Base-by-base conservation (phyloP, 345 rosid genomes). In the Lepidium africanum region DNA sequence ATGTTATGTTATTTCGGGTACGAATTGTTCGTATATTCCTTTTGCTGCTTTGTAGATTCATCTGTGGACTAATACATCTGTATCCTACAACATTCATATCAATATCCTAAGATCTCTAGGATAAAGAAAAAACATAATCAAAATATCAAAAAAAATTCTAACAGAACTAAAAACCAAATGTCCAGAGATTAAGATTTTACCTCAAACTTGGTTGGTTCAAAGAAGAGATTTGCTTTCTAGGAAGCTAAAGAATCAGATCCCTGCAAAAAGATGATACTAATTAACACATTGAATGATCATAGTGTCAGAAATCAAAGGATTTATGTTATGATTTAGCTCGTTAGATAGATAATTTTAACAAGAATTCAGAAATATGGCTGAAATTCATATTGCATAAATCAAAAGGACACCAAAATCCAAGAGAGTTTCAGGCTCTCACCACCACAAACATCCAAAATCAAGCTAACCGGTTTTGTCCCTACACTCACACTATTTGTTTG, bases 11-110 rank as follows among this genome's bases (percentile, higher is more conserved):
- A 90, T 87, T 74, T 82, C 88, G 10, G 94, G 94, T 81, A 88
- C 63, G 82, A 88, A 90, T 56, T 83, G 97, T 33, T 84, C 76
- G 58, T 84, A 90, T 65, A 90, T 83, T 56, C 97, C 97, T 77
- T 90, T 93, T 40, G 98, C 97, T 17, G 90, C 98, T 80, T 90
- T 96, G 42, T 93, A 86, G 69, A 92, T 90, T 78, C 98, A 97
- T 80, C 97, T 85, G 62, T 90, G 98, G 67, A 90, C 97, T 64
- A 88, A 78, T 59, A 82, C 92, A 50, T 86, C 89, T 5, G 89
- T 88, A 9, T 69, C 89, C 98, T 93, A 80, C 46, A 49, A 65
- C 12, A 45, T 0, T 0, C 25, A 55, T 9, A 54, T 16, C 14
- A 21, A 25, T 12, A 15, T 10, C 12, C 17, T 63, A 56, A 64